Base-by-base conservation (phyloP, 805 yeast species). In the Metschnikowia drakensbergensis region DNA sequence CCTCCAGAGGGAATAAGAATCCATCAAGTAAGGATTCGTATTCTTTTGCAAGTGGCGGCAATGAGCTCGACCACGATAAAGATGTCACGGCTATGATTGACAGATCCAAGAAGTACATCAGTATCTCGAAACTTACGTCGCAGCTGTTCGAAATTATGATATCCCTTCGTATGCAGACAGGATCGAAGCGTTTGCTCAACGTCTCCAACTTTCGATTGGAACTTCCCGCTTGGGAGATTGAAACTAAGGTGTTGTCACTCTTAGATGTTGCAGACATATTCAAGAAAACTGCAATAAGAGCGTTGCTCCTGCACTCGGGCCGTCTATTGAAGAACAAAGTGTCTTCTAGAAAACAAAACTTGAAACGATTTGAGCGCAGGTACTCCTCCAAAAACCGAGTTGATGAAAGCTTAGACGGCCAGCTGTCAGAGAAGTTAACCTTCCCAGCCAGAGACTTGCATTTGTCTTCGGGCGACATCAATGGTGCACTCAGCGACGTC, bases 21-120 rank as follows among this genome's bases (percentile, higher is more conserved):
- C 6, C 48, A 17, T 29, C 44, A 10, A 31, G 26, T 29, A 50
- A 52, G 26, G 46, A 47, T 11, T 40, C 49, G 5, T 40, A 51
- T 3, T 37, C 44, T 5, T 42, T 39, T 7, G 37, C 52, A 4
- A 41, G 47, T 13, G 29, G 47, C 3, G 46, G 43, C 11, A 36
- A 42, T 17, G 29, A 26, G 0, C 42, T 30, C 9, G 55, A 48
- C 27, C 51, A 42, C 17, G 50, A 52, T 10, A 44, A 45, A 4
- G 59, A 72, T 22, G 58, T 71, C 23, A 64, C 80, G 26, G 77
- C 80, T 53, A 89, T 92, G 96, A 67, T 89, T 4, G 67, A 73
- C 39, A 71, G 97, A 42, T 88, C 97, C 0, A 79, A 87, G 27
- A 80, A 79, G 49, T 88, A 80, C 61, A 73, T 86, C 64, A 84